phyloP scores from a whole-genome alignment of 2,329 filamentous ascomycete species.

The Colletotrichum destructivum region DNA sequence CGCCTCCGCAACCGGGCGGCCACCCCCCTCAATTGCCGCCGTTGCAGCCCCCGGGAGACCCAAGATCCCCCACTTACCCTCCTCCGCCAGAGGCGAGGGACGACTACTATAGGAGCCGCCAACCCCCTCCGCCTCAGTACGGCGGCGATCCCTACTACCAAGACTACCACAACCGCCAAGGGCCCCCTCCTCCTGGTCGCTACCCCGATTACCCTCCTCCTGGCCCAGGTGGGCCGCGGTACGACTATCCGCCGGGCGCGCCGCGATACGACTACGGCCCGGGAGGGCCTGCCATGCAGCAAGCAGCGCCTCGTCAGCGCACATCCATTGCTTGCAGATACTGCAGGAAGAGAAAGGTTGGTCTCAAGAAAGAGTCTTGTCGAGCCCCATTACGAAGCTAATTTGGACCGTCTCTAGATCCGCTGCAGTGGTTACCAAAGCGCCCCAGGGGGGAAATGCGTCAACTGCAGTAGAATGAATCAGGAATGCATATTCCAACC shows the following conservation, averaged over 20 bases:
- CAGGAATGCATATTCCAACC: slow-evolving; percentile 75
- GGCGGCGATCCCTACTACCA: slow-evolving; percentile 50
- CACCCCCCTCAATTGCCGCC: slow-evolving; percentile 41
- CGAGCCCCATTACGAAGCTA: slow-evolving; percentile 2
- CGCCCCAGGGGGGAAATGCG: slow-evolving; percentile 71
- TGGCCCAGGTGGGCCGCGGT: slow-evolving; percentile 37
- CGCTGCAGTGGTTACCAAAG: slow-evolving; percentile 74
- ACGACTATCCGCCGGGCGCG: slow-evolving; percentile 44
- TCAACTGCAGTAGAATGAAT: slow-evolving; percentile 74
- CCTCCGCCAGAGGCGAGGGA: slow-evolving; percentile 44
- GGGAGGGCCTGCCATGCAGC: slow-evolving; percentile 57
- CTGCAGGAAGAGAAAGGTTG: slow-evolving; percentile 73
- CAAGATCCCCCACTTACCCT: slow-evolving; percentile 42
- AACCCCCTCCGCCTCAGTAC: slow-evolving; percentile 49
- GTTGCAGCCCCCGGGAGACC: slow-evolving; percentile 40
- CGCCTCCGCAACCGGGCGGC: slow-evolving; percentile 48
- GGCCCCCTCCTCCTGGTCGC: slow-evolving; percentile 49
- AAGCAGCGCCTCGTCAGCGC: slow-evolving; percentile 70
- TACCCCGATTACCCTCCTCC: slow-evolving; percentile 52
- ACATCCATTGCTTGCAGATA: slow-evolving; percentile 74
- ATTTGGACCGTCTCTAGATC: slow-evolving; percentile 58
- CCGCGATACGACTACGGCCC: slow-evolving; percentile 51
- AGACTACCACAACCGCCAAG: slow-evolving; percentile 55
- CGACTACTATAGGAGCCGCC: slow-evolving; percentile 52
- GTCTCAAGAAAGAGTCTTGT: slow-evolving; percentile 20